Evolutionary conservation across 2,329 filamentous ascomycete genomes (phyloP).

Genomic region (Xylariaceae sp.): DNA sequence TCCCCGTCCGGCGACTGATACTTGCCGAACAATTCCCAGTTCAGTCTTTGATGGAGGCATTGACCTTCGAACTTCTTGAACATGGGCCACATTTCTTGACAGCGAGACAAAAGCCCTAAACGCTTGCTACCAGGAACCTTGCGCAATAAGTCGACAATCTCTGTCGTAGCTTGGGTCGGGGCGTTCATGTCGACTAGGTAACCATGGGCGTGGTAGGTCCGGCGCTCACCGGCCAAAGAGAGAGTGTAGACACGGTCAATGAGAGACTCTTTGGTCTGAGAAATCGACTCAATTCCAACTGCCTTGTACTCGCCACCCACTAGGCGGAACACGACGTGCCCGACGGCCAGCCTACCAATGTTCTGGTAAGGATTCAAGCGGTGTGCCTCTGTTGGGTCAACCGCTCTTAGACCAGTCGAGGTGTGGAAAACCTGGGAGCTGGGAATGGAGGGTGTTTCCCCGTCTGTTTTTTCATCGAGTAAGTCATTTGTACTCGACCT

Average conservation of each 20-base stretch:
- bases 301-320: background rate
- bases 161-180: background rate
- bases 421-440: background rate
- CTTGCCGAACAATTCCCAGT: background rate
- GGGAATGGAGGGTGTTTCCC: background rate
- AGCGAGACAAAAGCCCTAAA: background rate
- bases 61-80: background rate
- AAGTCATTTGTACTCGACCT: background rate
- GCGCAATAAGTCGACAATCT: background rate
- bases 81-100: background rate
- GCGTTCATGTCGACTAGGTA: background rate
- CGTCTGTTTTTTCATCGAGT: background rate
- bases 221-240: background rate
- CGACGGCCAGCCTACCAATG: background rate
- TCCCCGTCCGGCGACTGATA: background rate
- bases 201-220: background rate
- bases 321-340: background rate
- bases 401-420: background rate
- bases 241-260: background rate
- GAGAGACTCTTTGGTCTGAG: background rate
- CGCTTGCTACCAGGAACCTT: background rate
- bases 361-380: background rate
- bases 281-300: background rate
- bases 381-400: background rate
- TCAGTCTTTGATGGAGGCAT: background rate